phyloP scores from a whole-genome alignment of 768 basidiomycete genomes.

The Trametes cinnabarina region DNA sequence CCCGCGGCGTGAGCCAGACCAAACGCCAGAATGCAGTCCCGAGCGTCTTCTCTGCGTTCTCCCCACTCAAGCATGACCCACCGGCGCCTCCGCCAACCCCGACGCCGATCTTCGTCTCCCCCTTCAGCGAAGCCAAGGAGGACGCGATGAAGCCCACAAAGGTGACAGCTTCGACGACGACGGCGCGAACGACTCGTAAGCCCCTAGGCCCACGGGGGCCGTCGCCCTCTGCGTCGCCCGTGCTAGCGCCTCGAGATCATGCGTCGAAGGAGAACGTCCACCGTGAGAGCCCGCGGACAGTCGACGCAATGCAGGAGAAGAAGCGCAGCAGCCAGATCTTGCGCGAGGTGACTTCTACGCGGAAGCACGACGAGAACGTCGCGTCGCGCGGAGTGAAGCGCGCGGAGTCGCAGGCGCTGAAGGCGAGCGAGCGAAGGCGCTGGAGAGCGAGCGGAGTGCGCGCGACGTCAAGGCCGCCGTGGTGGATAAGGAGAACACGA shows the following conservation, averaged over 20 bases:
- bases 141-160: constrained; percentile 9
- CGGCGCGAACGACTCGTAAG: constrained; percentile 20
- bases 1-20: constrained; percentile 11
- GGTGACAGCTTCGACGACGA: not conserved
- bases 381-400: too few species aligned
- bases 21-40: constrained; percentile 12
- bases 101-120: not conserved
- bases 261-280: constrained; percentile 17
- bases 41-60: constrained; percentile 22
- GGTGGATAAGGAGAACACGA: not conserved
- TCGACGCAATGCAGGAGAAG: constrained; percentile 19
- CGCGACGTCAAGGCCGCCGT: not conserved
- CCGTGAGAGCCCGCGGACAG: constrained; percentile 32
- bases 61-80: constrained; percentile 23
- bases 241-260: constrained; percentile 1
- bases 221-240: constrained; percentile 22
- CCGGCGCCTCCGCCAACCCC: constrained; percentile 1
- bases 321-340: constrained; percentile 17
- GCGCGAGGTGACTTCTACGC: constrained; percentile 18
- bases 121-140: constrained; percentile 15
- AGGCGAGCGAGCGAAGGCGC: constrained; percentile 2
- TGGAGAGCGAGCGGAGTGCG: constrained; percentile 4
- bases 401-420: not conserved
- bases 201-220: constrained; percentile 29
- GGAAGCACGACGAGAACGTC: constrained; percentile 13